These are phyloP conservation scores for Saccharomyces hybrid DNA, from an alignment of 1,139 yeast species.

Conservation along the genomic window DNA sequence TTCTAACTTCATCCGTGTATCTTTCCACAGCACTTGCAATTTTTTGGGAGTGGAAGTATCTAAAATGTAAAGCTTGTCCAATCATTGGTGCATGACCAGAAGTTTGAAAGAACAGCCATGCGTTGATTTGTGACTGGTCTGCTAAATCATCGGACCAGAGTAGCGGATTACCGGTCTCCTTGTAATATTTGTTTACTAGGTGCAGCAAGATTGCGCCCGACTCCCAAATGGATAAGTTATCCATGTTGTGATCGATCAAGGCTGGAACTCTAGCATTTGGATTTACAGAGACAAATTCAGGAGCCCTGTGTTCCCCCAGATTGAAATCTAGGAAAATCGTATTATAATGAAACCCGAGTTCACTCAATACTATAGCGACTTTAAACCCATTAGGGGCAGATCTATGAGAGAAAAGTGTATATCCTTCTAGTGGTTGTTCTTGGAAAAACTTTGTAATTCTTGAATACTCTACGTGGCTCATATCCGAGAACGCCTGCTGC, in stretches of 20 bases:
- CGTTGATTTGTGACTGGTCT: slow-evolving; percentile 76
- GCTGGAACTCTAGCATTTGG: slow-evolving; percentile 97
- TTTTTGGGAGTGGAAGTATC: slow-evolving; percentile 81
- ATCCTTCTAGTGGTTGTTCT: slow-evolving; percentile 77
- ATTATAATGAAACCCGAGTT: slow-evolving; percentile 68
- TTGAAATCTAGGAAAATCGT: slow-evolving; percentile 86
- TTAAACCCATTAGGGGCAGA: slow-evolving; percentile 97
- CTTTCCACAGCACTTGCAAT: slow-evolving; percentile 87
- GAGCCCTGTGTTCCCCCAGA: slow-evolving; percentile 85
- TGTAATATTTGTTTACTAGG: slow-evolving; percentile 58
- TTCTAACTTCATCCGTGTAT: slow-evolving; percentile 85
- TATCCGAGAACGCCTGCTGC: slow-evolving; percentile 3
- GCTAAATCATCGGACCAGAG: slow-evolving; percentile 75
- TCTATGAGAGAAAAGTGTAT: slow-evolving; percentile 79
- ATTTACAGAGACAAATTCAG: slow-evolving; percentile 83
- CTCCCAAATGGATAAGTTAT: slow-evolving; percentile 84
- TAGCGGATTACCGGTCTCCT: slow-evolving; percentile 64
- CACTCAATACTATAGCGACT: slow-evolving; percentile 84
- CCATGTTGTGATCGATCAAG: slow-evolving; percentile 76
- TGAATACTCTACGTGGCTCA: slow-evolving; percentile 31
- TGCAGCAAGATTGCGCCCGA: slow-evolving; percentile 85
- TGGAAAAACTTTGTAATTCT: slow-evolving; percentile 69
- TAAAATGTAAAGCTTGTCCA: slow-evolving; percentile 92
- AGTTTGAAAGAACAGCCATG: slow-evolving; percentile 92
- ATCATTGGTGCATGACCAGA: slow-evolving; percentile 98